These are phyloP conservation scores for Talaromyces borbonicus DNA, from an alignment of 495 filamentous ascomycete species.

Conservation along the genomic window DNA sequence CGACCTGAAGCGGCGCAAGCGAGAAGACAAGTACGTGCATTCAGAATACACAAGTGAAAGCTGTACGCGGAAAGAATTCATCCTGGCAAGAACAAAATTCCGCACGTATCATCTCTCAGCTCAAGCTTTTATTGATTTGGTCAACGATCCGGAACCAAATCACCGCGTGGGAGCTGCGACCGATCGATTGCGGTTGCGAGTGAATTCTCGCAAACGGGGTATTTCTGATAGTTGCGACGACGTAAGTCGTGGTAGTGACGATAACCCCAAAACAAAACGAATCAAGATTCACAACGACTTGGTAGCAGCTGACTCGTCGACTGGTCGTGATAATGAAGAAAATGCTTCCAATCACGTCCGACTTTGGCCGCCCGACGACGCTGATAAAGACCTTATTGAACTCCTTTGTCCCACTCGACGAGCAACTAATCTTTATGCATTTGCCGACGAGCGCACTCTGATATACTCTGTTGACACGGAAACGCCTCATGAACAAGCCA, in stretches of 20 bases:
- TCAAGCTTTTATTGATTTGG: conserved; percentile 56
- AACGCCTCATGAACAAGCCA: conserved; percentile 20
- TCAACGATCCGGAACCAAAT: conserved; percentile 41
- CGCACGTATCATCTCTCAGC: conserved; percentile 49
- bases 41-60: conserved; percentile 39
- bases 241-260: too few species aligned
- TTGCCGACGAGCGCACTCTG: conserved; percentile 52
- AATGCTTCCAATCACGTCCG: conserved; percentile 41
- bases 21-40: conserved; percentile 33
- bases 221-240: too few species aligned
- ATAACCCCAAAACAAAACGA: conserved; percentile 15
- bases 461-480: conserved; percentile 38
- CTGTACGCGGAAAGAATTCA: conserved; percentile 34
- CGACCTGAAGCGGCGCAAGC: conserved; percentile 4
- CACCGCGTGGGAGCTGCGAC: conserved; percentile 18
- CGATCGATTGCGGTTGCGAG: conserved; percentile 44
- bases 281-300: not conserved
- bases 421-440: conserved; percentile 37
- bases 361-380: conserved; percentile 50
- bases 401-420: conserved; percentile 48
- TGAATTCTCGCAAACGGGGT: conserved; percentile 36
- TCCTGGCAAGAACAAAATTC: conserved; percentile 48
- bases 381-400: conserved; percentile 35
- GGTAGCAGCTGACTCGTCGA: not conserved
- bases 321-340: conserved; percentile 28